These are phyloP conservation scores for Penicillium coffeae DNA, from an alignment of 495 filamentous ascomycete species.

Conservation along the genomic window DNA sequence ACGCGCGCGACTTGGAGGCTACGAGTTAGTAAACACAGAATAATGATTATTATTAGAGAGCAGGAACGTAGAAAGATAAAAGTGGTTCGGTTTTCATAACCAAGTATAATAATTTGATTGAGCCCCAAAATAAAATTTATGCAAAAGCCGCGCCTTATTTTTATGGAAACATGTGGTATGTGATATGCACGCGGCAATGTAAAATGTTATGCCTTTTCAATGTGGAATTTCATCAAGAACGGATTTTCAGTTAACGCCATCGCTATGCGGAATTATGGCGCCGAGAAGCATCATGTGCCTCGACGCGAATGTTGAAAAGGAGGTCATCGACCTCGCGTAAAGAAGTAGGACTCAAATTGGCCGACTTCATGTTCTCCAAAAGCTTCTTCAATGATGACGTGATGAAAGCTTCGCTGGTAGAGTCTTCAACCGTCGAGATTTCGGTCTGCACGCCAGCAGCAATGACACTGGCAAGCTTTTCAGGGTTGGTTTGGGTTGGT, in stretches of 20 bases:
- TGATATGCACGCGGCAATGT: slow-evolving; percentile 23
- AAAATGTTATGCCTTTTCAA: slow-evolving; percentile 10
- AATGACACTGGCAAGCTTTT: slow-evolving; percentile 6
- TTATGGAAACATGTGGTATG: slow-evolving; percentile 3
- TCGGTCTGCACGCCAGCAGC: slow-evolving; percentile 19
- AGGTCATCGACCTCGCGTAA: slow-evolving; percentile 61
- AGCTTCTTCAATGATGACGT: slow-evolving; percentile 46
- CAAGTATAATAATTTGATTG: not conserved
- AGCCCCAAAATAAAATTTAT: not conserved
- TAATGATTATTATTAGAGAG: too few relatives aligned
- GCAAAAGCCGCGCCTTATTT: slow-evolving; percentile 14
- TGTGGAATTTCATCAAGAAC: slow-evolving; percentile 13
- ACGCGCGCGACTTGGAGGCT: too few relatives aligned
- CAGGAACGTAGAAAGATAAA: too few relatives aligned
- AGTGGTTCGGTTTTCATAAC: too few relatives aligned
- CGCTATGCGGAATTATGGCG: slow-evolving; percentile 47
- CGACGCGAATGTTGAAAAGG: slow-evolving; percentile 62
- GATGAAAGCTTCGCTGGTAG: slow-evolving; percentile 29
- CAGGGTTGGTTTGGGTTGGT: not conserved
- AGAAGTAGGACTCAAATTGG: slow-evolving; percentile 47
- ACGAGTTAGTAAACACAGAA: too few relatives aligned
- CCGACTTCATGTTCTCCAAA: slow-evolving; percentile 48
- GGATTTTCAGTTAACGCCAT: slow-evolving; percentile 30
- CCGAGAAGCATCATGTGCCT: slow-evolving; percentile 58
- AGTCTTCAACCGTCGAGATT: not conserved